phyloP scores from a whole-genome alignment of 2,329 filamentous ascomycete species.

The Boeremia lycopersici region DNA sequence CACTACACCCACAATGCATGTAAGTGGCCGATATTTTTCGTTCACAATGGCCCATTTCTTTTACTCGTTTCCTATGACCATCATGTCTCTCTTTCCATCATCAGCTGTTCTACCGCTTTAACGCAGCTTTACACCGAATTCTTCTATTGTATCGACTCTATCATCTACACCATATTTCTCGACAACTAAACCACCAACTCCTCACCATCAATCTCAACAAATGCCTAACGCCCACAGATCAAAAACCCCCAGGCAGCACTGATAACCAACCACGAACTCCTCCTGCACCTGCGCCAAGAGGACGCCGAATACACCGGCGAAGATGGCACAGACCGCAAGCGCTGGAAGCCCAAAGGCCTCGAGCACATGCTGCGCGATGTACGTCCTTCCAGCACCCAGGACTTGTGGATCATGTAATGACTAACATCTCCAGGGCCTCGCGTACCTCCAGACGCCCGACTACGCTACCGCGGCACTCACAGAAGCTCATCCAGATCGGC shows the following conservation, averaged over 20 bases:
- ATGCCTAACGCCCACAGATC: constrained; percentile 55
- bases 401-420: not conserved
- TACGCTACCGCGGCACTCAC: constrained; percentile 26
- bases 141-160: not conserved
- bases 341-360: constrained; percentile 59
- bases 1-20: constrained; percentile 15
- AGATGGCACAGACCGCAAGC: constrained; percentile 34
- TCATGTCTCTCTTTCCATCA: too few relatives aligned
- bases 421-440: constrained; percentile 50
- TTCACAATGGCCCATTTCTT: too few relatives aligned
- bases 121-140: too few relatives aligned
- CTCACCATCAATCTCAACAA: not conserved
- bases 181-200: not conserved
- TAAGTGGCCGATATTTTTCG: constrained; percentile 4
- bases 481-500: constrained; percentile 28
- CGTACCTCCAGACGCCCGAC: constrained; percentile 50
- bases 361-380: constrained; percentile 69
- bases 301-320: constrained; percentile 42
- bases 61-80: too few relatives aligned
- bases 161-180: not conserved
- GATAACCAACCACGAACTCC: constrained; percentile 76
- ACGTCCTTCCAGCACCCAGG: constrained; percentile 12
- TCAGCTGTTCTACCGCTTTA: too few relatives aligned
- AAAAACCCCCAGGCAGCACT: constrained; percentile 72
- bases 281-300: constrained; percentile 48